Evolutionary conservation across 164 flowering plant genomes (phyloP).

Genomic region (Aristolochia californica): DNA sequence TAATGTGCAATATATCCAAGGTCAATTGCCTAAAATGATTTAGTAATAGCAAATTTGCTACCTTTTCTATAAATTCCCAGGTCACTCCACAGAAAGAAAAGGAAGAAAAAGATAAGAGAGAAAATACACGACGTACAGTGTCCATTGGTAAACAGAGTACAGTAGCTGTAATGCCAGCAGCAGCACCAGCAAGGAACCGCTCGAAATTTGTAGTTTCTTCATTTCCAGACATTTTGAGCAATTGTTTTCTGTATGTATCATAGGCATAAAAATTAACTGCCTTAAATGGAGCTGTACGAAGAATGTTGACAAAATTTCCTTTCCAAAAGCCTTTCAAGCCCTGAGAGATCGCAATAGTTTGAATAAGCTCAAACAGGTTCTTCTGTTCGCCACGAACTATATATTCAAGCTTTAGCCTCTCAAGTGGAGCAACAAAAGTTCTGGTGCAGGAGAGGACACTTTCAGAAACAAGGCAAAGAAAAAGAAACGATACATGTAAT

Average conservation of each 20-base stretch:
- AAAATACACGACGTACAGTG: slow-evolving; percentile 41
- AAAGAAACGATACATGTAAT: neutral
- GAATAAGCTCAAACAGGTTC: slow-evolving; percentile 52
- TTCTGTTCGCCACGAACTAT: slow-evolving; percentile 83
- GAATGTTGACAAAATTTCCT: slow-evolving; percentile 83
- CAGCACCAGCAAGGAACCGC: slow-evolving; percentile 91
- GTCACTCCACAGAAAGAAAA: neutral
- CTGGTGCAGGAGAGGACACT: slow-evolving; percentile 29
- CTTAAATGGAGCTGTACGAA: slow-evolving; percentile 92
- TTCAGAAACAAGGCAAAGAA: neutral
- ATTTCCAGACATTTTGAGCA: slow-evolving; percentile 53
- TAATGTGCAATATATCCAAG: no score
- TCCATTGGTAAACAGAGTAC: slow-evolving; percentile 81
- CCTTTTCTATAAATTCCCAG: neutral
- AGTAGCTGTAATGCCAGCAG: slow-evolving; percentile 86
- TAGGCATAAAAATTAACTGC: slow-evolving; percentile 79
- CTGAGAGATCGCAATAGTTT: slow-evolving; percentile 61
- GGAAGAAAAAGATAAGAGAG: neutral
- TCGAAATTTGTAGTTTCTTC: slow-evolving; percentile 73
- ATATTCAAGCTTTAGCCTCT: slow-evolving; percentile 91
- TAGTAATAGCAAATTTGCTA: neutral
- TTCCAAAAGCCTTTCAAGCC: slow-evolving; percentile 90
- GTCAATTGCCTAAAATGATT: neutral
- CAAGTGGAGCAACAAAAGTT: slow-evolving; percentile 87
- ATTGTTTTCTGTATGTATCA: slow-evolving; percentile 79